These are phyloP conservation scores for Pyrenophora seminiperda DNA, from an alignment of 2,329 filamentous ascomycete species.

Conservation along the genomic window DNA sequence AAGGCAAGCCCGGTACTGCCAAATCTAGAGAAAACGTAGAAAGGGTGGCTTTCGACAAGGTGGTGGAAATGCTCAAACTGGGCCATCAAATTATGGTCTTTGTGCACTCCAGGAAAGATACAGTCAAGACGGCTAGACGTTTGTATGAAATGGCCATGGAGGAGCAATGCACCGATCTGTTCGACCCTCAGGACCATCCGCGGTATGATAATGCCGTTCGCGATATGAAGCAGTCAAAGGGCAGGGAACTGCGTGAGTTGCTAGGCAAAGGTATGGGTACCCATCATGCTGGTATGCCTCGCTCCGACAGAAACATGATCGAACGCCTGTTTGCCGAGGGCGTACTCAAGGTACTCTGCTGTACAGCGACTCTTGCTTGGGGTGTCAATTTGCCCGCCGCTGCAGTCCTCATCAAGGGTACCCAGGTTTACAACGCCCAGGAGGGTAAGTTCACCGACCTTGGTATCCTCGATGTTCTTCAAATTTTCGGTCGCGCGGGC, in stretches of 20 bases:
- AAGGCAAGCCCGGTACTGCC: slow-evolving; percentile 82
- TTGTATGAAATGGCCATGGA: slow-evolving; percentile 86
- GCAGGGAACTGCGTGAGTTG: slow-evolving; percentile 84
- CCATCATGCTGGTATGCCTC: slow-evolving; percentile 95
- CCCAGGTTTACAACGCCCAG: slow-evolving; percentile 93
- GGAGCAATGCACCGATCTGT: slow-evolving; percentile 76
- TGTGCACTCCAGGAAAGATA: slow-evolving; percentile 95
- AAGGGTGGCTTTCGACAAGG: slow-evolving; percentile 86
- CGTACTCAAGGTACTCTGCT: slow-evolving; percentile 95
- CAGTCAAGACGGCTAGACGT: slow-evolving; percentile 82
- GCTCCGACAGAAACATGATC: slow-evolving; percentile 93
- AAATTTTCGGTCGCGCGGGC: slow-evolving; percentile 98
- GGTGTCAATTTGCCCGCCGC: slow-evolving; percentile 98
- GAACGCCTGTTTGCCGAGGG: slow-evolving; percentile 89
- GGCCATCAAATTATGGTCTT: slow-evolving; percentile 99
- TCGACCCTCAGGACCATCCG: slow-evolving; percentile 80
- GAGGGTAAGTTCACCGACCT: slow-evolving; percentile 96
- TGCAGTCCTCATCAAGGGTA: slow-evolving; percentile 97
- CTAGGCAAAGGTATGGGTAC: slow-evolving; percentile 90
- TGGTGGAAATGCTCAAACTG: slow-evolving; percentile 84
- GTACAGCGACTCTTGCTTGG: slow-evolving; percentile 97
- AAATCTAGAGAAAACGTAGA: slow-evolving; percentile 89
- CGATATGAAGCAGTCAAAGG: slow-evolving; percentile 85
- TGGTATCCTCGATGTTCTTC: slow-evolving; percentile 92
- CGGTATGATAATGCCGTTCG: slow-evolving; percentile 78